Conservation (phyloP, 257 asterid species). For the Mitragyna speciosa region DNA sequence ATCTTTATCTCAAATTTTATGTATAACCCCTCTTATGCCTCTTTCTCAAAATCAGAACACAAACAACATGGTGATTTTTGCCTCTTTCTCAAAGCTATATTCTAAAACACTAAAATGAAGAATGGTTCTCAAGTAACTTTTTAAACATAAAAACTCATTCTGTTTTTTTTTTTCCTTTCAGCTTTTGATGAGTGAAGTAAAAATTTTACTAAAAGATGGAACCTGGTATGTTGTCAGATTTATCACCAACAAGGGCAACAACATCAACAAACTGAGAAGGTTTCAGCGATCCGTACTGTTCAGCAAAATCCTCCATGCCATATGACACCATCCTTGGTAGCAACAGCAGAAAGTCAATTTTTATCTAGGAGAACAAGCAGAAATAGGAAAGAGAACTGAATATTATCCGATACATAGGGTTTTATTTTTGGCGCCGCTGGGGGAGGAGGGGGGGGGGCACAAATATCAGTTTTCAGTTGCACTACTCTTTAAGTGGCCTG, state of each 20-base stretch:
- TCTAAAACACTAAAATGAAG: neutral
- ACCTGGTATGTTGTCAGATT: slow-evolving; percentile 96
- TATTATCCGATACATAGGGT: neutral
- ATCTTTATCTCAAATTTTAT: neutral
- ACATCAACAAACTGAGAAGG: slow-evolving; percentile 97
- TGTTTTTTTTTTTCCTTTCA: neutral
- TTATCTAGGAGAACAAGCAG: slow-evolving; percentile 10
- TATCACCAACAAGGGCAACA: slow-evolving; percentile 87
- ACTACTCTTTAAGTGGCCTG: neutral
- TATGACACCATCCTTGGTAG: slow-evolving; percentile 85
- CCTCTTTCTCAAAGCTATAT: neutral
- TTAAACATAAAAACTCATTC: neutral
- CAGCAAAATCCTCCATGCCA: slow-evolving; percentile 91
- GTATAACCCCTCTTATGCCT: neutral
- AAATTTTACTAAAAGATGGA: neutral
- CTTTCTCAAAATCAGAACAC: neutral
- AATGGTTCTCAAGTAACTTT: neutral
- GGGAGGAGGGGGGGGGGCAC: too few relatives aligned
- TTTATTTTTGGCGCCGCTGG: too few relatives aligned
- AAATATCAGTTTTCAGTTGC: neutral
- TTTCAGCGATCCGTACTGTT: slow-evolving; percentile 66
- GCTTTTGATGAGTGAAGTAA: neutral
- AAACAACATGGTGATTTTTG: neutral
- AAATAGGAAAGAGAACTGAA: slow-evolving; percentile 2
- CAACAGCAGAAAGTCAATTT: slow-evolving; percentile 12